phyloP scores from a whole-genome alignment of 108 stramenopile species.

The Cyclotella choctawhatcheeana region DNA sequence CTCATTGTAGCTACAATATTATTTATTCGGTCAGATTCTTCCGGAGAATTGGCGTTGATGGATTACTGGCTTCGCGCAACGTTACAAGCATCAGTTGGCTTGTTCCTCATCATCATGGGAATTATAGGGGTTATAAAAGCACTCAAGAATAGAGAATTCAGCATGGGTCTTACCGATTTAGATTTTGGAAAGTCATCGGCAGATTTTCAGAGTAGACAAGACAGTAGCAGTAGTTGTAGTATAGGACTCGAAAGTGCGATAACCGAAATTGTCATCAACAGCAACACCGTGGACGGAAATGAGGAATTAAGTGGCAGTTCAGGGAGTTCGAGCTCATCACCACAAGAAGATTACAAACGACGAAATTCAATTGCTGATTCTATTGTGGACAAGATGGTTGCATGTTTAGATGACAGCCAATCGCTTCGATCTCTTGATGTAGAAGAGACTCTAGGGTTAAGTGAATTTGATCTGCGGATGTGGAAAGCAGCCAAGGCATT shows the following conservation, averaged over 20 bases:
- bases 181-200: slow-evolving; percentile 2
- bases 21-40: slow-evolving; percentile 28
- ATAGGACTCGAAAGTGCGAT: slow-evolving; percentile 8
- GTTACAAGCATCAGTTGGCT: slow-evolving; percentile 60
- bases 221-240: slow-evolving; percentile 1
- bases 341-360: background rate
- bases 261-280: slow-evolving; percentile 7
- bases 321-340: background rate
- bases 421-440: background rate
- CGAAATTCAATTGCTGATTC: background rate
- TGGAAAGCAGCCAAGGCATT: slow-evolving; percentile 12
- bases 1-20: slow-evolving; percentile 50
- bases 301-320: background rate
- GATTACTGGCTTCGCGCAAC: slow-evolving; percentile 38
- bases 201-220: background rate
- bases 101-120: slow-evolving; percentile 67
- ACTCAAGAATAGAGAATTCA: slow-evolving; percentile 16
- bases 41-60: slow-evolving; percentile 32
- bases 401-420: background rate
- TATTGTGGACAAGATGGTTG: background rate
- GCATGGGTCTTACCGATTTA: background rate
- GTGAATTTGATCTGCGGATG: slow-evolving; percentile 3
- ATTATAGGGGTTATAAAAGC: slow-evolving; percentile 47
- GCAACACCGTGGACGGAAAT: background rate
- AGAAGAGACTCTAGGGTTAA: slow-evolving; percentile 7